phyloP scores from a whole-genome alignment of 2,329 filamentous ascomycete genomes.

The Ceratocystis lukuohia region DNA sequence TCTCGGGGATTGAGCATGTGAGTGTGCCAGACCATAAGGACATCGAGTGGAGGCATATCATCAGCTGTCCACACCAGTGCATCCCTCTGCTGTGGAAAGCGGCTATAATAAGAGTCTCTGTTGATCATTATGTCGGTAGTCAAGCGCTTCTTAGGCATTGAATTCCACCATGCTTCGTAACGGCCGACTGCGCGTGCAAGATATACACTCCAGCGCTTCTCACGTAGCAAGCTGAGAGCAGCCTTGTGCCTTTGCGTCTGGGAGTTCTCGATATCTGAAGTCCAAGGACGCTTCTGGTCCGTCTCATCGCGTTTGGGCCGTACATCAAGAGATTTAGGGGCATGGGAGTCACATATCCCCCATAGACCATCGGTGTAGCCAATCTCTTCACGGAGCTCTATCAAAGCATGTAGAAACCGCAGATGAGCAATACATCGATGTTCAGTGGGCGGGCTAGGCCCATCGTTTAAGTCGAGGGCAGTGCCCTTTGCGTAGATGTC shows the following conservation, averaged over 20 bases:
- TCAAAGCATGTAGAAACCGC: constrained; percentile 56
- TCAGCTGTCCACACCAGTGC: constrained; percentile 17
- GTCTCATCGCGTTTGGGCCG: not conserved
- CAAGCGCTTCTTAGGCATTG: constrained; percentile 26
- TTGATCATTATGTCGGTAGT: constrained; percentile 28
- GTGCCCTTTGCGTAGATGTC: not conserved
- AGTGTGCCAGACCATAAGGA: constrained; percentile 68
- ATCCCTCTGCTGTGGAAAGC: not conserved
- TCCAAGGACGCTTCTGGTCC: constrained; percentile 9
- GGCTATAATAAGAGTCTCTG: constrained; percentile 7
- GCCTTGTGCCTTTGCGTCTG: constrained; percentile 26
- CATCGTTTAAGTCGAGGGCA: constrained; percentile 11
- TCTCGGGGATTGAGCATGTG: constrained; percentile 63
- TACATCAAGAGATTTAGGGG: constrained; percentile 22
- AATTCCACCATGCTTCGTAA: constrained; percentile 53
- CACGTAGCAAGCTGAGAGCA: constrained; percentile 40
- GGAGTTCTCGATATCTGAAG: not conserved
- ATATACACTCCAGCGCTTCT: constrained; percentile 63
- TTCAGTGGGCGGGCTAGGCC: constrained; percentile 11
- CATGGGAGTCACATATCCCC: constrained; percentile 41
- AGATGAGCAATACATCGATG: constrained; percentile 59
- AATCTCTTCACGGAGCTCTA: constrained; percentile 52
- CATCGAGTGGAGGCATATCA: constrained; percentile 35
- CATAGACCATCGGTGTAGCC: constrained; percentile 55
- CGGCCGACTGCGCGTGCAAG: constrained; percentile 54